Evolutionary conservation across 2,329 filamentous ascomycete species (phyloP).

Genomic region (Alternaria novae-zelandiae): DNA sequence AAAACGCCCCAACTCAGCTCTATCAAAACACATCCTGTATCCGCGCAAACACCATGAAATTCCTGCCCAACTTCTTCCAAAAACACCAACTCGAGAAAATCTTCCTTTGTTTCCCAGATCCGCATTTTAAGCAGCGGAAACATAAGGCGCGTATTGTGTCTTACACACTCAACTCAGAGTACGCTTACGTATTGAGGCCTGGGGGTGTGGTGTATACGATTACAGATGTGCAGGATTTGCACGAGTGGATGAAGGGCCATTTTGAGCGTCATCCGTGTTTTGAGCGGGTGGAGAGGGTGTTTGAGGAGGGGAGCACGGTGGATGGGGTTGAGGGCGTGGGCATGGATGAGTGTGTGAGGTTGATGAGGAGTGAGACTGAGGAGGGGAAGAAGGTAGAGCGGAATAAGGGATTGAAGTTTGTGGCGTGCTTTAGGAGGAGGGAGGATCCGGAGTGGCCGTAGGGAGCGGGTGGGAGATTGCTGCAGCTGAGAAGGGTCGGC

Average conservation of each 20-base stretch:
- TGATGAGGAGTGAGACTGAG: conserved; percentile 87
- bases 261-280: conserved; percentile 80
- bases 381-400: conserved; percentile 96
- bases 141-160: conserved; percentile 97
- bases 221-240: conserved; percentile 93
- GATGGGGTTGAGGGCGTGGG: conserved; percentile 67
- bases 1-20: conserved; percentile 58
- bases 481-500: no score
- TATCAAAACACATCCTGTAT: conserved; percentile 91
- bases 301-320: conserved; percentile 68
- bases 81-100: conserved; percentile 83
- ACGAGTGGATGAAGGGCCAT: conserved; percentile 91
- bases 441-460: conserved; percentile 83
- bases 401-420: conserved; percentile 88
- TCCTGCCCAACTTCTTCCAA: conserved; percentile 95
- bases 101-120: conserved; percentile 98
- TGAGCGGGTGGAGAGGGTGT: conserved; percentile 65
- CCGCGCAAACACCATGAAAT: conserved; percentile 97
- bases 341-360: conserved; percentile 71
- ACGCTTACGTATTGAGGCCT: conserved; percentile 83
- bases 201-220: conserved; percentile 94
- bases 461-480: no score
- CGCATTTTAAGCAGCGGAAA: conserved; percentile 96
- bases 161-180: conserved; percentile 86
- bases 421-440: conserved; percentile 82